A percentile compares a stretch with the other conserved stretches of the same genome.
phyloP scores from a whole-genome alignment of 1,139 yeast species.

The Geotrichum macrosporum region DNA sequence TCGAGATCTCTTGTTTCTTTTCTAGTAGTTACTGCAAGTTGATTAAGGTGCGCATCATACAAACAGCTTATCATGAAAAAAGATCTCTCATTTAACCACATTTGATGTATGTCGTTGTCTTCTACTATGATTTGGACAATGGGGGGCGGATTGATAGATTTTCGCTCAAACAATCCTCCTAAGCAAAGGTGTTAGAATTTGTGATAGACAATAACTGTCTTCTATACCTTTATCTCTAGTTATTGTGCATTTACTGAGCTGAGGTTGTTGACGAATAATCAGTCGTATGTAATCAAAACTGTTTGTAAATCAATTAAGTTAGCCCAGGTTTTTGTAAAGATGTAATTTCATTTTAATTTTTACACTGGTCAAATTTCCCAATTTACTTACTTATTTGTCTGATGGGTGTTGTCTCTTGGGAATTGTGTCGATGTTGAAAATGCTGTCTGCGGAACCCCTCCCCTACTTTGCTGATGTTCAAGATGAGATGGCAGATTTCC shows the following conservation, averaged over 20 bases:
- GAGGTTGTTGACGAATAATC: slow-evolving; percentile 22
- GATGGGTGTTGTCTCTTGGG: slow-evolving; percentile 4
- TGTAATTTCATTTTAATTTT: no score
- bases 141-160: slow-evolving; percentile 28
- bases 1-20: slow-evolving; percentile 20
- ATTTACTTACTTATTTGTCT: slow-evolving; percentile 9
- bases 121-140: slow-evolving; percentile 26
- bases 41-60: slow-evolving; percentile 21
- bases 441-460: slow-evolving; percentile 14
- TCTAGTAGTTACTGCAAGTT: slow-evolving; percentile 6
- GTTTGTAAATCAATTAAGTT: neutral
- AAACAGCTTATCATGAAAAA: slow-evolving; percentile 27
- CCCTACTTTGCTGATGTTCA: slow-evolving; percentile 16
- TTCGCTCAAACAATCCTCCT: slow-evolving; percentile 25
- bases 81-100: slow-evolving; percentile 26
- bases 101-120: slow-evolving; percentile 23
- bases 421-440: slow-evolving; percentile 6
- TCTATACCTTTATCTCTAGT: slow-evolving; percentile 20
- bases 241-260: slow-evolving; percentile 18
- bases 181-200: neutral
- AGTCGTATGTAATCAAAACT: slow-evolving; percentile 11
- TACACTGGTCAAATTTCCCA: neutral
- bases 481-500: slow-evolving; percentile 15
- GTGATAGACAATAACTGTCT: neutral
- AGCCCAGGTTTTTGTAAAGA: neutral